Percentiles rank a stretch among this genome's conserved stretches.
Conservation (phyloP, 2,329 filamentous ascomycete genomes). For the Verticillium albo-atrum region DNA sequence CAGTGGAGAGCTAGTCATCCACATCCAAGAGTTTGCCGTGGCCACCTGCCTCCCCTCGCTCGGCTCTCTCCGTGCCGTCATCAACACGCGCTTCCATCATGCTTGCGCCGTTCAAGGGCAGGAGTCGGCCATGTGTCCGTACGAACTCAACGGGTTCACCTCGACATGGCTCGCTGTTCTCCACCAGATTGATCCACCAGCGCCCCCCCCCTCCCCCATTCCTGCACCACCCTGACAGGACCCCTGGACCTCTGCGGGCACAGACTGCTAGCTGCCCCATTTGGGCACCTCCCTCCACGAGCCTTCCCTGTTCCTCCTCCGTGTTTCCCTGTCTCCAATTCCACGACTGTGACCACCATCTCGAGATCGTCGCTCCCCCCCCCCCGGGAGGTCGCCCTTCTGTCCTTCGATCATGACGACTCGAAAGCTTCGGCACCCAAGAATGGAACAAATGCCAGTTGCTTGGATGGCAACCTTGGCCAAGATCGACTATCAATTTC, state of each 20-base stretch:
- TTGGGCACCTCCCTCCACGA: constrained; percentile 11
- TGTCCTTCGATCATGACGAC: background rate
- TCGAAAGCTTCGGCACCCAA: background rate
- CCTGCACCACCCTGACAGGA: constrained; percentile 5
- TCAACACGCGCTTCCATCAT: background rate
- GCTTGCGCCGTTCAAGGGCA: background rate
- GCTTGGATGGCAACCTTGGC: background rate
- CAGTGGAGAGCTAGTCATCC: background rate
- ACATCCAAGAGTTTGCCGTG: background rate
- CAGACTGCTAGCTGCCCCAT: constrained; percentile 13
- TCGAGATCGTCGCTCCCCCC: background rate
- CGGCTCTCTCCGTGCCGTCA: background rate
- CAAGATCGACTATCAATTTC: background rate
- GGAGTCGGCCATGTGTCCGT: background rate
- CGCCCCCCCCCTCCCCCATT: background rate
- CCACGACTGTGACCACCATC: background rate
- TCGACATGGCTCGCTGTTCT: background rate
- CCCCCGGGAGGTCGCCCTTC: background rate
- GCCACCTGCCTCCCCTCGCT: background rate
- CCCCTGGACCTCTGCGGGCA: constrained; percentile 11
- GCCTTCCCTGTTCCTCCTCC: background rate
- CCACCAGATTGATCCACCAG: background rate
- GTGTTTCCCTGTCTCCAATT: background rate
- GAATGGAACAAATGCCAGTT: background rate
- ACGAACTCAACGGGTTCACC: background rate